phyloP scores from a whole-genome alignment of 345 rosid species.

The Isatis tinctoria region DNA sequence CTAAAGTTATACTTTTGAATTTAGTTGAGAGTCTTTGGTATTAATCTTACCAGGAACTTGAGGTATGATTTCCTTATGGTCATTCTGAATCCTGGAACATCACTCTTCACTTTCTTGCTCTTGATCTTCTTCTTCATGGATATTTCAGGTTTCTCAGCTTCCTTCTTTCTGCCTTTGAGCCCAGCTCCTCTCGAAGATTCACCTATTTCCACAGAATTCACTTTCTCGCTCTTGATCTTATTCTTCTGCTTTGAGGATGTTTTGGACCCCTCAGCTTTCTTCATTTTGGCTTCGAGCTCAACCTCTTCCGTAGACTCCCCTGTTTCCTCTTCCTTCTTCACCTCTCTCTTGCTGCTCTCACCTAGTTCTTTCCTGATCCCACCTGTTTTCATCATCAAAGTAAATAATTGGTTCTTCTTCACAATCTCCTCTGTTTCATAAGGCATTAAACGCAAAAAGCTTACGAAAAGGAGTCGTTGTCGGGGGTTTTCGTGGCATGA shows the following conservation, averaged over 20 bases:
- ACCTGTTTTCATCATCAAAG: slow-evolving; percentile 22
- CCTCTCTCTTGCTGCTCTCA: not conserved
- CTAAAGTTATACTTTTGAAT: not conserved
- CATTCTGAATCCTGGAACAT: slow-evolving; percentile 10
- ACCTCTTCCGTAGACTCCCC: not conserved
- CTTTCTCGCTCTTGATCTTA: not conserved
- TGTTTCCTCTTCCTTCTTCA: slow-evolving; percentile 20
- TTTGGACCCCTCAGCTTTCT: not conserved
- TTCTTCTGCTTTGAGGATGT: not conserved
- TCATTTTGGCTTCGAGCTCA: not conserved
- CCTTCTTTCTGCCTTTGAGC: not conserved
- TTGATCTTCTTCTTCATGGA: not conserved
- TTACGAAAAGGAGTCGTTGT: not conserved
- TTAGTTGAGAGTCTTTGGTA: not conserved
- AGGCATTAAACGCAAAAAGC: not conserved
- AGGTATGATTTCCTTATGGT: slow-evolving; percentile 21
- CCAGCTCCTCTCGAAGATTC: too few relatives aligned
- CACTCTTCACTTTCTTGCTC: not conserved
- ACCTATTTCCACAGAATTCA: too few relatives aligned
- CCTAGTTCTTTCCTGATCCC: not conserved
- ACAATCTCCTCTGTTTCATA: not conserved
- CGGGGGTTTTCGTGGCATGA: not conserved
- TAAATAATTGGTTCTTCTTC: not conserved
- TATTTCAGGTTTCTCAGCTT: not conserved
- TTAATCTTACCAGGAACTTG: slow-evolving; percentile 18